phyloP scores from a whole-genome alignment of 2,329 filamentous ascomycete species.

The Capronia coronata region DNA sequence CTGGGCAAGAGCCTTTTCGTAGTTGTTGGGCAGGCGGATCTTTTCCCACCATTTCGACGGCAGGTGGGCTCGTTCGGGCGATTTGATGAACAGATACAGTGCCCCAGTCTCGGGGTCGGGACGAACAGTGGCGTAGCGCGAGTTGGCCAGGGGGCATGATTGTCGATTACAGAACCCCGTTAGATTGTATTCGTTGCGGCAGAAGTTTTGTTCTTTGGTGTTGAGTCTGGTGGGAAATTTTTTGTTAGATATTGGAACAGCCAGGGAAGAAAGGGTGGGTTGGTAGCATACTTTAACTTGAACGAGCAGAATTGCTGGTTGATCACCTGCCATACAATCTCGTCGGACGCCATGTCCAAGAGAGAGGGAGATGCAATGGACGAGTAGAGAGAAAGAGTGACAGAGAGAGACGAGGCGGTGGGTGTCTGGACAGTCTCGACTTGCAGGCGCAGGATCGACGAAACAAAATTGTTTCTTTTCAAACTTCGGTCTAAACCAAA shows the following conservation, averaged over 20 bases:
- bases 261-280: not conserved
- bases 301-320: slow-evolving; percentile 93
- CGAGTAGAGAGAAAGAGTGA: not conserved
- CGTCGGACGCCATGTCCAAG: slow-evolving; percentile 73
- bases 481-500: not conserved
- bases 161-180: slow-evolving; percentile 78
- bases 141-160: slow-evolving; percentile 85
- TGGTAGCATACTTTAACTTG: slow-evolving; percentile 73
- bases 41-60: slow-evolving; percentile 92
- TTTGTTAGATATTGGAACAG: slow-evolving; percentile 1
- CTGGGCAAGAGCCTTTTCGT: slow-evolving; percentile 78
- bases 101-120: slow-evolving; percentile 71
- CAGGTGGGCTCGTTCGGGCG: slow-evolving; percentile 78
- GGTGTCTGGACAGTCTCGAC: not conserved
- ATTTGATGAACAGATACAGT: slow-evolving; percentile 96
- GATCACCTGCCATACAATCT: slow-evolving; percentile 96
- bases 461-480: not conserved
- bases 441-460: not conserved
- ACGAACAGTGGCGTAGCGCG: slow-evolving; percentile 85
- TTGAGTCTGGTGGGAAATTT: slow-evolving; percentile 48
- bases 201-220: slow-evolving; percentile 85
- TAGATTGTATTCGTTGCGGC: slow-evolving; percentile 89
- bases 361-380: not conserved
- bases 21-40: slow-evolving; percentile 84
- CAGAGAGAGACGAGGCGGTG: not conserved